Percentiles rank a stretch among this genome's conserved stretches.
phyloP scores from a whole-genome alignment of 768 basidiomycete genomes.

The Tremella fuciformis region DNA sequence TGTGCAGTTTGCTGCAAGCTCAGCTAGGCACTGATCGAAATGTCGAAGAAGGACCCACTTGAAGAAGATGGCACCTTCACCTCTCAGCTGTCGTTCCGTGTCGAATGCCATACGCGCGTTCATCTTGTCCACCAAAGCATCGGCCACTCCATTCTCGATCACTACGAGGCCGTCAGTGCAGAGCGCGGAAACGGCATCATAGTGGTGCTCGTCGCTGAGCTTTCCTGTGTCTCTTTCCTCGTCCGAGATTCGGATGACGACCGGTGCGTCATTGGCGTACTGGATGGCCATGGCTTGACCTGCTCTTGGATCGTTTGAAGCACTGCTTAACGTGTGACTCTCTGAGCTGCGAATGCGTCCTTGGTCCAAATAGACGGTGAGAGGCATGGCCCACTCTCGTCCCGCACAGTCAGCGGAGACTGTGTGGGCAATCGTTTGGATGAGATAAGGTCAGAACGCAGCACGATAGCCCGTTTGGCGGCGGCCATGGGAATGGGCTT shows the following conservation, averaged over 20 bases:
- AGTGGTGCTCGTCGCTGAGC: slow-evolving; percentile 12
- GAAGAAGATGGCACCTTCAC: slow-evolving; percentile 11
- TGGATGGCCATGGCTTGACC: not conserved
- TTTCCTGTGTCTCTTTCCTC: slow-evolving; percentile 16
- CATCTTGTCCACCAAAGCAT: slow-evolving; percentile 13
- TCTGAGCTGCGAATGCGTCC: too few relatives aligned
- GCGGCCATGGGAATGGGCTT: too few relatives aligned
- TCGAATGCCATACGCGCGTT: slow-evolving; percentile 16
- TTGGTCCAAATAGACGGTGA: too few relatives aligned
- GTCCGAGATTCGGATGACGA: slow-evolving; percentile 12
- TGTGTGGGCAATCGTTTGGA: too few relatives aligned
- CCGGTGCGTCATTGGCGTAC: slow-evolving; percentile 11
- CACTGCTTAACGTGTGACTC: too few relatives aligned
- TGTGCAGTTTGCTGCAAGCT: slow-evolving; percentile 12
- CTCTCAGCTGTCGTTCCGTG: slow-evolving; percentile 11
- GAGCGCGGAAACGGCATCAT: slow-evolving; percentile 14
- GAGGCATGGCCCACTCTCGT: too few relatives aligned
- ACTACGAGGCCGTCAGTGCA: slow-evolving; percentile 17
- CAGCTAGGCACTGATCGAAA: not conserved
- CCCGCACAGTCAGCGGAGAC: too few relatives aligned
- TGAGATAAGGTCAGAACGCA: too few relatives aligned
- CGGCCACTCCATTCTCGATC: slow-evolving; percentile 13
- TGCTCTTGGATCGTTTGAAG: not conserved
- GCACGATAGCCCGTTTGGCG: too few relatives aligned
- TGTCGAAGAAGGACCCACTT: slow-evolving; percentile 1